Percentiles rank a stretch among this genome's conserved stretches.
Conservation (phyloP, 176 grass and related monocot genomes). For the Elymus sibiricus region DNA sequence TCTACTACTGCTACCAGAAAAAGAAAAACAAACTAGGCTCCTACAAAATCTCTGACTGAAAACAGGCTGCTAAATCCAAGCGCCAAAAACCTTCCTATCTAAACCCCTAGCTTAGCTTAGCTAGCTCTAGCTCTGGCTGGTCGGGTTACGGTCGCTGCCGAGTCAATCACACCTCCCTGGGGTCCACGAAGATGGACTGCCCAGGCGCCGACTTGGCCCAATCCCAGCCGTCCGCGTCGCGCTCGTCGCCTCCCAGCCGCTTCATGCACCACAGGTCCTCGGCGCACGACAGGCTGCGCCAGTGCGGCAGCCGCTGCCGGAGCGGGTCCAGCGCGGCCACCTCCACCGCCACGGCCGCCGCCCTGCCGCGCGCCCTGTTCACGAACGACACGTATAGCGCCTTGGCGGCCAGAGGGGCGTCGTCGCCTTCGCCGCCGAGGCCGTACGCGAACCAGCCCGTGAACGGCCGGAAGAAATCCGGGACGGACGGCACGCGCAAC, state of each 20-base stretch:
- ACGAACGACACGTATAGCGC: slow-evolving; percentile 52
- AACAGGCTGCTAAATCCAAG: not conserved
- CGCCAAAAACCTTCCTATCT: not conserved
- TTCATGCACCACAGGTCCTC: slow-evolving; percentile 96
- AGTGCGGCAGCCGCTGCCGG: slow-evolving; percentile 60
- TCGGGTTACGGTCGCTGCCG: not conserved
- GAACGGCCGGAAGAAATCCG: slow-evolving; percentile 73
- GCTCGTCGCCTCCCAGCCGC: slow-evolving; percentile 41
- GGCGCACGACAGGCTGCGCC: slow-evolving; percentile 64
- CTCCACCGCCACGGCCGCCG: slow-evolving; percentile 62
- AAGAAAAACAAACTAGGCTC: not conserved
- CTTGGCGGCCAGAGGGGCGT: slow-evolving; percentile 29
- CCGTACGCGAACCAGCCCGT: slow-evolving; percentile 84
- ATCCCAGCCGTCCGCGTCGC: slow-evolving; percentile 46
- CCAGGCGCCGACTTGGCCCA: slow-evolving; percentile 74
- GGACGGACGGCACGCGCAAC: slow-evolving; percentile 74
- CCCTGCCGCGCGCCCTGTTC: slow-evolving; percentile 61
- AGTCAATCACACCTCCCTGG: slow-evolving; percentile 67
- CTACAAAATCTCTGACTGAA: not conserved
- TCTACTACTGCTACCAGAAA: not conserved
- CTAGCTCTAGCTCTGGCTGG: not conserved
- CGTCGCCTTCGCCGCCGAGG: slow-evolving; percentile 53
- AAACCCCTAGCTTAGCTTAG: not conserved
- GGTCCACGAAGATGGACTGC: slow-evolving; percentile 76
- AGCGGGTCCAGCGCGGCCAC: slow-evolving; percentile 66